phyloP scores from a whole-genome alignment of 257 asterid genomes.

The Nicotiana tomentosiformis region DNA sequence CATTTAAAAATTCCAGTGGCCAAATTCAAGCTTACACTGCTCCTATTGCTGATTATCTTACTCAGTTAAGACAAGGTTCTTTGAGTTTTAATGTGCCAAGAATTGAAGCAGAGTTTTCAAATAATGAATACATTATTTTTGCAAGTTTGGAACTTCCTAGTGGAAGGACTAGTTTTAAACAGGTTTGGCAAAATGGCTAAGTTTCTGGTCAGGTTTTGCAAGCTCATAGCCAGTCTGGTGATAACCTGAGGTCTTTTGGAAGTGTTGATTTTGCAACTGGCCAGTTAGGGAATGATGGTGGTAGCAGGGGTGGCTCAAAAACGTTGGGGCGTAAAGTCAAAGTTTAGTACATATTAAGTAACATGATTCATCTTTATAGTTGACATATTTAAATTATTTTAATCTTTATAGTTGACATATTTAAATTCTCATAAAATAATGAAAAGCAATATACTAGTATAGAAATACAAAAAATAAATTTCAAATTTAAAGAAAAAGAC shows the following conservation, averaged over 20 bases:
- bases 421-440: too few species aligned
- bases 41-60: constrained; percentile 5
- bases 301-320: neutral
- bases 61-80: constrained; percentile 18
- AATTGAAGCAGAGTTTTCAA: constrained; percentile 29
- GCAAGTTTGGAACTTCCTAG: constrained; percentile 55
- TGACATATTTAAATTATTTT: too few species aligned
- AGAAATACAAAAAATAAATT: too few species aligned
- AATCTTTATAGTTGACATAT: too few species aligned
- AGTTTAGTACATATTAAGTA: too few species aligned
- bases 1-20: constrained; percentile 33
- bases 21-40: constrained; percentile 38
- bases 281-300: constrained; percentile 7
- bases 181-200: constrained; percentile 67
- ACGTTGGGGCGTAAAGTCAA: too few species aligned
- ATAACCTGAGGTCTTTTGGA: constrained; percentile 27
- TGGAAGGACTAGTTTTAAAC: constrained; percentile 45
- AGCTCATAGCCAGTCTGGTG: constrained; percentile 13
- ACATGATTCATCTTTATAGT: too few species aligned
- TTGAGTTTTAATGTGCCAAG: constrained; percentile 57
- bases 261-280: constrained; percentile 54
- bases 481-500: too few species aligned
- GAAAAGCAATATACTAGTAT: too few species aligned
- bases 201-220: constrained; percentile 26
- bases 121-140: constrained; percentile 39